Base-by-base conservation (phyloP, 441 rosid species). In the Codiaeum variegatum region DNA sequence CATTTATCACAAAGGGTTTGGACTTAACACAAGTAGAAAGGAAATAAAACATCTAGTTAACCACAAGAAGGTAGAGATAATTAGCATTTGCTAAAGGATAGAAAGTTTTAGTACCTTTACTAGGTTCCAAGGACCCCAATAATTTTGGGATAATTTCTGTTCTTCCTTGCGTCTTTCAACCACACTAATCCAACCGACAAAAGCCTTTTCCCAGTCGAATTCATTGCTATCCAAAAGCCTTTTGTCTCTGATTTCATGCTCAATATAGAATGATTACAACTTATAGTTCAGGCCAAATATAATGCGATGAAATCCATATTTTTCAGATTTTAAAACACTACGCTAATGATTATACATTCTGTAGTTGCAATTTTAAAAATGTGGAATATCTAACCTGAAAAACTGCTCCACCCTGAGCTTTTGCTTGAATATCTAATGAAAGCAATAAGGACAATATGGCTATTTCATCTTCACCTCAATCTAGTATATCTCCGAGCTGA, bases 401-500 rank as follows among this genome's bases (percentile, higher is more conserved):
- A 69, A 94, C 90, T 44, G 94, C 99, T 73, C 98, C 98, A 32
- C 99, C 98, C 67, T 87, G 78, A 55, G 88, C 88, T 80, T 88
- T 90, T 21, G 97, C 98, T 78, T 91, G 99, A 68, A 78, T 75
- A 75, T 86, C 89, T 74, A 92, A 82, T 52, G 90, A 92, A 75
- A 84, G 86, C 63, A 94, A 69, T 68, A 91, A 80, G 66, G 97
- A 92, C 23, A 94, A 78, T 77, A 94, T 91, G 54, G 97, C 94
- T 72, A 94, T 87, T 78, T 94, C 97, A 65, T 91, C 89, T 70
- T 85, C 89, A 55, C 99, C 99, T 24, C 97, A 90, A 77, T 92
- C 98, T 29, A 92, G 87, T 72, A 89, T 80, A 85, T 94, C 99
- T 63, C 99, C 98, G 11, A 94, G 89, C 81, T 94, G 98, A 79